Evolutionary conservation across 768 basidiomycete species (phyloP).

Genomic region (Terana coerulea): DNA sequence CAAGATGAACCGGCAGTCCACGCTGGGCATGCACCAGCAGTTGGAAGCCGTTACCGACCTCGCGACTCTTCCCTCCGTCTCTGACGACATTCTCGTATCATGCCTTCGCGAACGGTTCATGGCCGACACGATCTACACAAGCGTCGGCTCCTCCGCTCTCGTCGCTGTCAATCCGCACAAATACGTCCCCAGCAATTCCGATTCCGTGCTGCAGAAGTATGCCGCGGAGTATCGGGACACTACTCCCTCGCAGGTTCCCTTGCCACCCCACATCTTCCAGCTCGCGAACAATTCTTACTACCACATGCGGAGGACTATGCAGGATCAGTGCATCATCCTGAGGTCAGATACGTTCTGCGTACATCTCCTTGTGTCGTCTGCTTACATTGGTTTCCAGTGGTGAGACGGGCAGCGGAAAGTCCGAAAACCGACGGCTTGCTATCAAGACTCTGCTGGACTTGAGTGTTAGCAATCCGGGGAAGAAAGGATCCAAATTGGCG

Average conservation of each 20-base stretch:
- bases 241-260: constrained; percentile 50
- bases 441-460: constrained; percentile 93
- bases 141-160: constrained; percentile 63
- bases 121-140: constrained; percentile 78
- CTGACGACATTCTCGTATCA: constrained; percentile 82
- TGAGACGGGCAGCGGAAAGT: constrained; percentile 91
- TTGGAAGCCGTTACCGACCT: constrained; percentile 75
- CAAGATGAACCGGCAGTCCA: constrained; percentile 42
- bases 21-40: constrained; percentile 55
- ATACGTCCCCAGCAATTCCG: constrained; percentile 78
- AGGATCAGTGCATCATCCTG: constrained; percentile 88
- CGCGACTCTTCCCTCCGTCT: constrained; percentile 56
- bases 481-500: constrained; percentile 90
- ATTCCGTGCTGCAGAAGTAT: constrained; percentile 82
- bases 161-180: constrained; percentile 94
- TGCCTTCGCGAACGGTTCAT: constrained; percentile 86
- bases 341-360: constrained; percentile 47
- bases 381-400: constrained; percentile 51
- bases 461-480: constrained; percentile 82
- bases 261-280: constrained; percentile 90
- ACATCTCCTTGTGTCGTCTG: neutral
- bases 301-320: constrained; percentile 90
- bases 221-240: constrained; percentile 82
- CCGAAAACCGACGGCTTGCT: constrained; percentile 83
- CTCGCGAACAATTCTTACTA: constrained; percentile 91